These are phyloP conservation scores for Gardenia jasminoides DNA, from an alignment of 257 asterid genomes.

Conservation along the genomic window DNA sequence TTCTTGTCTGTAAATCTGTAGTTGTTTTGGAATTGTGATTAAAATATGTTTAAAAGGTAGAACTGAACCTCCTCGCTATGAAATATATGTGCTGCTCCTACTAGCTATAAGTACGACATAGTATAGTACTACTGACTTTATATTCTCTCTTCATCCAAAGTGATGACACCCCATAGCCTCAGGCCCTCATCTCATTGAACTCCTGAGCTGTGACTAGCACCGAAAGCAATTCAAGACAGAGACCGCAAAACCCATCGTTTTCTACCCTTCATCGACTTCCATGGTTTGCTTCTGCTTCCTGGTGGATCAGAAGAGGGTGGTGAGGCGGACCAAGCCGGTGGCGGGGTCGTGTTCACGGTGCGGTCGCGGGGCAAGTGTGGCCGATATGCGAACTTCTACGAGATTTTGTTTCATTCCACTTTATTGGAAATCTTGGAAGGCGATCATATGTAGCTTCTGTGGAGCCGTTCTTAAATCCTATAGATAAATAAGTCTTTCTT, in stretches of 20 bases:
- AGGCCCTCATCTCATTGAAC: not conserved
- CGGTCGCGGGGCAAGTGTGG: conserved; percentile 63
- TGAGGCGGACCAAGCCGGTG: conserved; percentile 58
- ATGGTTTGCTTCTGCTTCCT: conserved; percentile 84
- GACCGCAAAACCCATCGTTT: not conserved
- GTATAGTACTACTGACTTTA: not conserved
- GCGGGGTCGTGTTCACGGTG: conserved; percentile 84
- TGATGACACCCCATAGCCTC: not conserved
- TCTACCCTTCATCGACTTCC: too few relatives aligned
- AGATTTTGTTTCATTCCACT: conserved; percentile 76
- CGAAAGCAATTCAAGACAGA: not conserved
- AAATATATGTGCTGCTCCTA: not conserved
- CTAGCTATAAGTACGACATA: too few relatives aligned
- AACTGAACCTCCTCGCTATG: too few relatives aligned
- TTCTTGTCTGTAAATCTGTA: too few relatives aligned
- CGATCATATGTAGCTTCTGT: conserved; percentile 63
- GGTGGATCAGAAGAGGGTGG: conserved; percentile 72
- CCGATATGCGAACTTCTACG: conserved; percentile 66
- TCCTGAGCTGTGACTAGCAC: not conserved
- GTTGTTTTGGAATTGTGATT: too few relatives aligned
- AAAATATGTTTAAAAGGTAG: too few relatives aligned
- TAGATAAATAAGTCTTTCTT: conserved; percentile 23
- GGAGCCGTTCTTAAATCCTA: conserved; percentile 71
- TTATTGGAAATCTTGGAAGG: conserved; percentile 77
- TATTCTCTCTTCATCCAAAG: not conserved